phyloP scores from a whole-genome alignment of 2,329 filamentous ascomycete species.

The Hirsutella rhossiliensis region DNA sequence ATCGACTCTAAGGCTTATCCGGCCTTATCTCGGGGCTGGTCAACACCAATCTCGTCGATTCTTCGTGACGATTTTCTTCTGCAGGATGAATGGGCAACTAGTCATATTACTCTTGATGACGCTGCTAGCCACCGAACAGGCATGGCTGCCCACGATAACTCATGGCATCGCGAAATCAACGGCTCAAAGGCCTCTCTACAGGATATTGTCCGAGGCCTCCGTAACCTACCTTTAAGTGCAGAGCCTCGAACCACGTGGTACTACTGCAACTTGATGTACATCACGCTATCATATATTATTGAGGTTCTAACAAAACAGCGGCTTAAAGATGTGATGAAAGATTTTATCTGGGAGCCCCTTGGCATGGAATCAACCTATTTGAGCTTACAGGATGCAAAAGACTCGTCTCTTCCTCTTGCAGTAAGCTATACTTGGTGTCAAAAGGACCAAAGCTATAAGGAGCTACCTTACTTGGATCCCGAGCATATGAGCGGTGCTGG shows the following conservation, averaged over 20 bases:
- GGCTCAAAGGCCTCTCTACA: slow-evolving; percentile 16
- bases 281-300: slow-evolving; percentile 28
- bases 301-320: slow-evolving; percentile 24
- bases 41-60: slow-evolving; percentile 30
- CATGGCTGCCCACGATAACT: slow-evolving; percentile 28
- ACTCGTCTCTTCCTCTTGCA: no score
- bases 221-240: slow-evolving; percentile 29
- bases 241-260: slow-evolving; percentile 32
- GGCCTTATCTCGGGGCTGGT: slow-evolving; percentile 27
- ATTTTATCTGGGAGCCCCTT: slow-evolving; percentile 31
- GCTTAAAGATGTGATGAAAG: slow-evolving; percentile 27
- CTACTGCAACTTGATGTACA: slow-evolving; percentile 40
- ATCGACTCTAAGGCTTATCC: slow-evolving; percentile 27
- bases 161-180: slow-evolving; percentile 12
- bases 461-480: slow-evolving; percentile 13
- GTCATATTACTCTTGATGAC: slow-evolving; percentile 40
- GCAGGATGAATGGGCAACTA: slow-evolving; percentile 29
- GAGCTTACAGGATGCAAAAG: slow-evolving; percentile 4
- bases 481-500: slow-evolving; percentile 26
- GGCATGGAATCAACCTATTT: slow-evolving; percentile 32
- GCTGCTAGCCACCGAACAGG: slow-evolving; percentile 39
- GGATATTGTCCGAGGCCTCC: slow-evolving; percentile 27
- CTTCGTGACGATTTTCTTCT: slow-evolving; percentile 40
- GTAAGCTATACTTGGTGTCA: slow-evolving; percentile 27
- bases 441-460: slow-evolving; percentile 9